phyloP scores from a whole-genome alignment of 2,329 filamentous ascomycete species.

The Xylaria digitata region DNA sequence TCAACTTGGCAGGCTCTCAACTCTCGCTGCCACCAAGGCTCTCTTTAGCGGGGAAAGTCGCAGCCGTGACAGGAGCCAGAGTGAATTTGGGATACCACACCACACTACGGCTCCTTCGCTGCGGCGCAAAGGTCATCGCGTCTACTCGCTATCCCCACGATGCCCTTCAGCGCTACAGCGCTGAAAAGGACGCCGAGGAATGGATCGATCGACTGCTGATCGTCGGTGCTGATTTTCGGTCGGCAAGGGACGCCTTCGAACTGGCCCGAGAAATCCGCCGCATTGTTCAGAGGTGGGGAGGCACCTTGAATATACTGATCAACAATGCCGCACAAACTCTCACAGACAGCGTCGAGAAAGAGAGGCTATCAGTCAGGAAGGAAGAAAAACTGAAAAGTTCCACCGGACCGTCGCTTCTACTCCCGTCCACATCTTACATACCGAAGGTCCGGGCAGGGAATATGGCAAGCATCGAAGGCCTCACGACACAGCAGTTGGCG shows the following conservation, averaged over 20 bases:
- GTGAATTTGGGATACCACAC: too few species aligned
- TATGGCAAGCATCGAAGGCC: constrained; percentile 19
- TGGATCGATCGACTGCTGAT: constrained; percentile 26
- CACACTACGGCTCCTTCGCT: constrained; percentile 15
- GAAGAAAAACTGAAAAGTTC: constrained; percentile 17
- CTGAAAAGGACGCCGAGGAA: constrained; percentile 17
- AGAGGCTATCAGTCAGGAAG: constrained; percentile 9
- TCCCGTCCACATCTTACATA: too few species aligned
- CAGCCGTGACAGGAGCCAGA: too few species aligned
- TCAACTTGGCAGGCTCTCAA: not conserved
- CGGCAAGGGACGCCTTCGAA: constrained; percentile 28
- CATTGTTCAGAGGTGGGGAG: constrained; percentile 26
- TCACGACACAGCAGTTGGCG: not conserved
- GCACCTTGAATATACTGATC: constrained; percentile 27
- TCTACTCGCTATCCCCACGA: constrained; percentile 33
- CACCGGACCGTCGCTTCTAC: too few species aligned
- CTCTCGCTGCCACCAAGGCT: too few species aligned
- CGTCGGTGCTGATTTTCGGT: constrained; percentile 27
- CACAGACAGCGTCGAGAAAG: constrained; percentile 29
- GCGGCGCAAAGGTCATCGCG: constrained; percentile 27
- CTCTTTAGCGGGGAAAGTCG: too few species aligned
- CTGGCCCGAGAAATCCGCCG: constrained; percentile 19
- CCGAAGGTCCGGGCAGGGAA: not conserved
- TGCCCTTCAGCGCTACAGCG: constrained; percentile 20
- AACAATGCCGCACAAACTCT: constrained; percentile 32